A percentile compares a stretch with the other conserved stretches of the same genome.
Evolutionary conservation across 257 asterid genomes (phyloP).

Genomic region (Nicotiana noctiflora): DNA sequence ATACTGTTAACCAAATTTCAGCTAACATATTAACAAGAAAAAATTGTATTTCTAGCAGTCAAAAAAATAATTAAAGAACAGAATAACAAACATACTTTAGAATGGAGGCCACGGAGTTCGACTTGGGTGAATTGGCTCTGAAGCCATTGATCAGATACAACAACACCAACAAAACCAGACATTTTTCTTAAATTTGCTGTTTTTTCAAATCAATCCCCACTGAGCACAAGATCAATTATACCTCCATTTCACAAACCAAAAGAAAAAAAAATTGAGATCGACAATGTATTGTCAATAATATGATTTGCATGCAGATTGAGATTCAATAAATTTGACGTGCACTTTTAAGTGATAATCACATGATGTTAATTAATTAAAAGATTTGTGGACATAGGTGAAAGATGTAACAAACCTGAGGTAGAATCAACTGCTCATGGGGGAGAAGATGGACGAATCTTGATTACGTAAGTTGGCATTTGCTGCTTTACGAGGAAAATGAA

Average conservation of each 20-base stretch:
- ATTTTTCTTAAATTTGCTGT: constrained; percentile 17
- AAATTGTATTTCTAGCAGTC: not conserved
- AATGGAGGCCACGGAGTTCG: constrained; percentile 61
- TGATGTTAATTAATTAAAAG: not conserved
- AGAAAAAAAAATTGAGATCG: not conserved
- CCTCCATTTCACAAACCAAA: not conserved
- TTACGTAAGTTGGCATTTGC: not conserved
- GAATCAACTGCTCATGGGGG: not conserved
- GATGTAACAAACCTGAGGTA: not conserved
- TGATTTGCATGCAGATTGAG: not conserved
- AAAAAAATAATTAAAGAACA: not conserved
- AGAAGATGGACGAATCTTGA: not conserved
- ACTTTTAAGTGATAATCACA: not conserved
- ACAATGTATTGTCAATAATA: not conserved
- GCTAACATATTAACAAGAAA: not conserved
- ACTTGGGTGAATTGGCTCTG: constrained; percentile 94
- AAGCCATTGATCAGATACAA: constrained; percentile 95
- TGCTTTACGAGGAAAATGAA: not conserved
- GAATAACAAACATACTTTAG: constrained; percentile 30
- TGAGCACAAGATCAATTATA: not conserved
- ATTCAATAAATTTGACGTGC: not conserved
- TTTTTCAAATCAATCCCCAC: not conserved
- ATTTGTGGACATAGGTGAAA: not conserved
- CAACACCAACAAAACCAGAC: constrained; percentile 69
- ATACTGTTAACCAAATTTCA: constrained; percentile 27